phyloP scores from a whole-genome alignment of 2,329 filamentous ascomycete species.

The Pseudocercospora eumusae region DNA sequence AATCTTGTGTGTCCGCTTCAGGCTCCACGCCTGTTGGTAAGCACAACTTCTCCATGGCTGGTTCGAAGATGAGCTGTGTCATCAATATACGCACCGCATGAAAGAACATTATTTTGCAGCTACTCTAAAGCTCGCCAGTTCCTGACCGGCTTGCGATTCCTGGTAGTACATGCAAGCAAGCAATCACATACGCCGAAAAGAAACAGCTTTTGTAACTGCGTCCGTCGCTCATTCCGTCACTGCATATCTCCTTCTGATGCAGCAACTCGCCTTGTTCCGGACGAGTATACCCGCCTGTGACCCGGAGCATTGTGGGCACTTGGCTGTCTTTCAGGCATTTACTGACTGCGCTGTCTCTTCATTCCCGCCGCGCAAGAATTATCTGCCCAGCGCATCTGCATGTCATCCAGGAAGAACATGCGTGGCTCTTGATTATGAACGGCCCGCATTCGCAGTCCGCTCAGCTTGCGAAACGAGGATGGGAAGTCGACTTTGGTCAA shows the following conservation, averaged over 20 bases:
- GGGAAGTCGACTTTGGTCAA: conserved; percentile 49
- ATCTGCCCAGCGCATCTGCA: conserved; percentile 53
- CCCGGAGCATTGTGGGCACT: neutral
- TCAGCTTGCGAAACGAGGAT: conserved; percentile 45
- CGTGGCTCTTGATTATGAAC: conserved; percentile 41
- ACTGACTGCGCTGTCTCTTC: conserved; percentile 53
- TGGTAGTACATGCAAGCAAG: neutral
- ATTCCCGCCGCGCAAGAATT: conserved; percentile 58
- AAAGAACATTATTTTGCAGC: neutral
- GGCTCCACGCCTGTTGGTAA: neutral
- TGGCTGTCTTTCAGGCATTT: neutral
- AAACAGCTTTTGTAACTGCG: neutral
- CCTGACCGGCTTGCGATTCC: neutral
- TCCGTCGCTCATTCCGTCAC: neutral
- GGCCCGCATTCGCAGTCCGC: conserved; percentile 53
- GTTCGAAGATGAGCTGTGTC: neutral
- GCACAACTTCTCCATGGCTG: neutral
- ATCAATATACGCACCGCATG: no score
- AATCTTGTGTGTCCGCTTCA: no score
- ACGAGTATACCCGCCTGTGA: neutral
- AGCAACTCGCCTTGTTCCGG: neutral
- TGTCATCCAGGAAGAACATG: conserved; percentile 53
- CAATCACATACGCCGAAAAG: neutral
- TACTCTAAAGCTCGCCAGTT: neutral
- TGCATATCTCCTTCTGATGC: neutral